These are phyloP conservation scores for Lactarius sanguifluus DNA, from an alignment of 768 basidiomycete genomes.

Conservation along the genomic window DNA sequence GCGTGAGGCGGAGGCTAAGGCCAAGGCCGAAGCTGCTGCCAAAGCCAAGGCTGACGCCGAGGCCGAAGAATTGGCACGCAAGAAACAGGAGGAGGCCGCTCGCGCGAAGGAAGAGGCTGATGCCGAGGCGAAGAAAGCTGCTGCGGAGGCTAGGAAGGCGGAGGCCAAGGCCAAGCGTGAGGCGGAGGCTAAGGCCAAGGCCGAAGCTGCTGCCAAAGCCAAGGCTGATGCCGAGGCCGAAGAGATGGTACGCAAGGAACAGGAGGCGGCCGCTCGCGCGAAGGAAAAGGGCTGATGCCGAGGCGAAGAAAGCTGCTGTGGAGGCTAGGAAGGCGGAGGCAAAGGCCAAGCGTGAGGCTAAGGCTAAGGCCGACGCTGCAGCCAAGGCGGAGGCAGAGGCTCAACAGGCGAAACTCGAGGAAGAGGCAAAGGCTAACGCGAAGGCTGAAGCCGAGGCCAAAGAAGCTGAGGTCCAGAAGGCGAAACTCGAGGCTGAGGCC, in stretches of 20 bases:
- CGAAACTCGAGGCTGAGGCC: background rate
- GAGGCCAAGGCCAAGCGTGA: background rate
- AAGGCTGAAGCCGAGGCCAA: background rate
- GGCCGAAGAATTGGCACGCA: background rate
- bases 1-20: no score
- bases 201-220: background rate
- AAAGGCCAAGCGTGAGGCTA: background rate
- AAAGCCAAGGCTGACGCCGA: background rate
- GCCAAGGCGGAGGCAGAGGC: background rate
- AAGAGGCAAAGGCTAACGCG: background rate
- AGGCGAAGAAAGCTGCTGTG: background rate
- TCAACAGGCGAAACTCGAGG: background rate
- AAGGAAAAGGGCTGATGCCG: background rate
- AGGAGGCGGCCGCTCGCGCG: background rate
- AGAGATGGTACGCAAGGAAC: background rate
- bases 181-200: conserved; percentile 6
- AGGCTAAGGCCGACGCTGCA: no score
- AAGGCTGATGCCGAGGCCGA: background rate
- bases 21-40: background rate
- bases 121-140: background rate
- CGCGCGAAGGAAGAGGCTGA: background rate
- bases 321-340: background rate
- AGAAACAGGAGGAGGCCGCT: background rate
- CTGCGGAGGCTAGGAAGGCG: background rate
- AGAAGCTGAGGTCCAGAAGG: background rate